Evolutionary conservation across 2,329 filamentous ascomycete species (phyloP).

Genomic region (Trichoderma endophyticum): DNA sequence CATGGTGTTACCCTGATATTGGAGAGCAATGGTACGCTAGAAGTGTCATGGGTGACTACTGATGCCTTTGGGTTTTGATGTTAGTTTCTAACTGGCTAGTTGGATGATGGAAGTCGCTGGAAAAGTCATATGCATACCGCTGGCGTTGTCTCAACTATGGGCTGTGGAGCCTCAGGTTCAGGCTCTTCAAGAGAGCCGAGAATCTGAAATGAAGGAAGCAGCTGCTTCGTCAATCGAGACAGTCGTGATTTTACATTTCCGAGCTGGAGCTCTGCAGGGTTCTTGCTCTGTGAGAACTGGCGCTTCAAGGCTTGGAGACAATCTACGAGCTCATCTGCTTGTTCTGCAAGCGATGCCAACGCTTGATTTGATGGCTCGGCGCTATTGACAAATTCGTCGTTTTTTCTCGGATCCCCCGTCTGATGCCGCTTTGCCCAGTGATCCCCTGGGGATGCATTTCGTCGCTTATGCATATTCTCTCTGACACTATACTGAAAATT

Average conservation of each 20-base stretch:
- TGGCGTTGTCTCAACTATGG: not conserved
- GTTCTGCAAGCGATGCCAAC: constrained; percentile 8
- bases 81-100: not conserved
- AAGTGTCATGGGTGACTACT: not conserved
- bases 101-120: too few relatives aligned
- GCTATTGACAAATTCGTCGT: not conserved
- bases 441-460: not conserved
- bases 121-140: not conserved
- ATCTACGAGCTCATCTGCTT: constrained; percentile 38
- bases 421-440: constrained; percentile 19
- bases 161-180: not conserved
- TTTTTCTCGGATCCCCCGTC: not conserved
- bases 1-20: constrained; percentile 41
- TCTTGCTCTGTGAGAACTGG: constrained; percentile 23
- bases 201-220: constrained; percentile 29
- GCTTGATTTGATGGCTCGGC: constrained; percentile 1
- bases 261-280: not conserved
- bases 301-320: constrained; percentile 37
- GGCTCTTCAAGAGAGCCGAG: constrained; percentile 3
- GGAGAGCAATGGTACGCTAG: constrained; percentile 12
- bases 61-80: not conserved
- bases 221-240: constrained; percentile 23
- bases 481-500: not conserved
- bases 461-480: constrained; percentile 40
- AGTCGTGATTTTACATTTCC: constrained; percentile 20